phyloP scores from a whole-genome alignment of 768 basidiomycete species.

The Pleurotus salmoneostramineus region DNA sequence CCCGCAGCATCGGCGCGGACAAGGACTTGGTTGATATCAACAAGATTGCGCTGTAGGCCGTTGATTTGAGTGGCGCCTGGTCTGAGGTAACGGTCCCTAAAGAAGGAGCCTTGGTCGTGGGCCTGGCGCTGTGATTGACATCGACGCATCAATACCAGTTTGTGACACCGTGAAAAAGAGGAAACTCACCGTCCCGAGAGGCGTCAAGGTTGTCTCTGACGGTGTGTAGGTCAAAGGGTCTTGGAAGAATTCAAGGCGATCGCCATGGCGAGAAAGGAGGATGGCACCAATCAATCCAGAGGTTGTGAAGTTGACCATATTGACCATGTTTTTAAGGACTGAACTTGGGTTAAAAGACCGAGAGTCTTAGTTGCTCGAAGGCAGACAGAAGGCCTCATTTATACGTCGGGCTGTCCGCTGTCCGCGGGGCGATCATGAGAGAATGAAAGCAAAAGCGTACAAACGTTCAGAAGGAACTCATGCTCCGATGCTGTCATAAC shows the following conservation, averaged over 20 bases:
- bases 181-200: conserved; percentile 5
- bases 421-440: background rate
- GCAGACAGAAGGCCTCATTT: background rate
- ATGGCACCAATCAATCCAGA: conserved; percentile 8
- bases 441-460: background rate
- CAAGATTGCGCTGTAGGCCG: conserved; percentile 27
- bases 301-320: conserved; percentile 1
- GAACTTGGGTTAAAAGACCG: background rate
- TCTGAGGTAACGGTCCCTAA: conserved; percentile 37
- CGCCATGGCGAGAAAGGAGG: conserved; percentile 10
- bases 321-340: background rate
- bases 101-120: conserved; percentile 23
- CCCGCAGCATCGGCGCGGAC: conserved; percentile 48
- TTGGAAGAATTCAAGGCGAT: conserved; percentile 9
- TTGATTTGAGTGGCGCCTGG: conserved; percentile 33
- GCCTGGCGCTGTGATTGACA: conserved; percentile 11
- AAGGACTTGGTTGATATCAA: conserved; percentile 29
- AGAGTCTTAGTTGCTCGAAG: background rate
- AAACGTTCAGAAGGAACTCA: background rate
- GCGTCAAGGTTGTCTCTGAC: conserved; percentile 5
- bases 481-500: background rate
- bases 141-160: background rate
- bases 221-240: conserved; percentile 8
- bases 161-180: background rate
- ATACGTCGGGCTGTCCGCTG: background rate